phyloP scores from a whole-genome alignment of 2,329 filamentous ascomycete species.

The Colletotrichum brevisporum region DNA sequence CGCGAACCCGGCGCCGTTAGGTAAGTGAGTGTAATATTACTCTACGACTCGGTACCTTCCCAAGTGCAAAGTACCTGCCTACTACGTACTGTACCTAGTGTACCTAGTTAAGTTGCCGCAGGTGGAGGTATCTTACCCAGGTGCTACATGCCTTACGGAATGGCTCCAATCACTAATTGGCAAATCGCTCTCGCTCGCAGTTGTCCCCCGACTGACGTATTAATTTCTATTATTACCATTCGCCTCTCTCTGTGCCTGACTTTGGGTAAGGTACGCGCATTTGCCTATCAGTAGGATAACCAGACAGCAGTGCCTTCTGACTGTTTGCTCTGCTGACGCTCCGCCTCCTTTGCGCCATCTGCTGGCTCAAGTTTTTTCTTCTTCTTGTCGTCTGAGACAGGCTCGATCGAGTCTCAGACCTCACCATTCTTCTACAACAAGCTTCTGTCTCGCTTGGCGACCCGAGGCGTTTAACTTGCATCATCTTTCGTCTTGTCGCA shows the following conservation, averaged over 20 bases:
- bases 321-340: constrained; percentile 1
- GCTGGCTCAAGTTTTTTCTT: neutral
- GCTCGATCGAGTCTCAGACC: constrained; percentile 33
- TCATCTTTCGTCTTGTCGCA: constrained; percentile 26
- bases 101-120: neutral
- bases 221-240: too few species aligned
- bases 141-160: too few species aligned
- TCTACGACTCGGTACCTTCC: too few species aligned
- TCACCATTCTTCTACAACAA: constrained; percentile 20
- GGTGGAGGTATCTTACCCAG: too few species aligned
- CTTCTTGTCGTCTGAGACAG: constrained; percentile 14
- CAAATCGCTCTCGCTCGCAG: too few species aligned
- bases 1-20: neutral
- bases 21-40: neutral
- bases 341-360: neutral
- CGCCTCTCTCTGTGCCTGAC: too few species aligned
- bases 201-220: too few species aligned
- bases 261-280: too few species aligned
- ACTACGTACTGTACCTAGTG: neutral
- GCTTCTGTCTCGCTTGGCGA: constrained; percentile 27
- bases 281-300: too few species aligned
- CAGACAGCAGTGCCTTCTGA: neutral
- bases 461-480: constrained; percentile 32
- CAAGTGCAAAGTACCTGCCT: neutral
- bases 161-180: too few species aligned